These are phyloP conservation scores for Xenoacremonium recifei DNA, from an alignment of 2,329 filamentous ascomycete genomes.

Conservation along the genomic window DNA sequence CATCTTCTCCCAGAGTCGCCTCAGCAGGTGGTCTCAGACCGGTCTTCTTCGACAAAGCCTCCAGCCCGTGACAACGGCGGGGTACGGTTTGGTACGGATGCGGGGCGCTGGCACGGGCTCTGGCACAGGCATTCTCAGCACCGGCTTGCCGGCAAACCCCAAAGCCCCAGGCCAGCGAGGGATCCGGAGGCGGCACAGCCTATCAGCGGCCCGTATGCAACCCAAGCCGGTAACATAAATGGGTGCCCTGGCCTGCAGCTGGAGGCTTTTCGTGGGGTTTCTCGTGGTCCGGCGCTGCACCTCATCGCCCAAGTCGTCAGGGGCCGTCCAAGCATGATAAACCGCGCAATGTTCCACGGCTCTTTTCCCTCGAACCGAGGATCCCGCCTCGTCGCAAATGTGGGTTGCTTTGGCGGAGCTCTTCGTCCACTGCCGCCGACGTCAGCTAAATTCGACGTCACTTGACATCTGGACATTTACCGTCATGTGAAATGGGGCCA, in stretches of 20 bases:
- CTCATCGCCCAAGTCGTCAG: neutral
- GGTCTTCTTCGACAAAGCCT: too few species aligned
- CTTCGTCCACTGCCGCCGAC: too few species aligned
- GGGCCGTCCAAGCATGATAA: neutral
- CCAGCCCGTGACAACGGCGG: too few species aligned
- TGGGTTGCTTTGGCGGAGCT: constrained; percentile 1
- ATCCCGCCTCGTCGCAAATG: neutral
- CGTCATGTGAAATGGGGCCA: constrained; percentile 1
- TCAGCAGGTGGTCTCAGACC: too few species aligned
- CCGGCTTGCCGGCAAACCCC: constrained; percentile 15
- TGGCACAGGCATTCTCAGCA: neutral
- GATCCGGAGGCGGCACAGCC: too few species aligned
- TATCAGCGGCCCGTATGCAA: constrained; percentile 14
- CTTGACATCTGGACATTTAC: neutral
- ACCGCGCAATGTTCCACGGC: neutral
- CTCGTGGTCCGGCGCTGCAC: neutral
- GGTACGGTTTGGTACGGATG: constrained; percentile 12
- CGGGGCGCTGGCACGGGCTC: constrained; percentile 11
- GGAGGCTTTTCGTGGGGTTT: neutral
- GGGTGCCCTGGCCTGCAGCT: neutral
- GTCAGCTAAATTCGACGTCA: neutral
- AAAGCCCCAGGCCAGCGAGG: constrained; percentile 2
- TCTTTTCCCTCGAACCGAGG: constrained; percentile 1
- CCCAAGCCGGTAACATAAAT: constrained; percentile 14
- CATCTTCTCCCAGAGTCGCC: too few species aligned